Base-by-base conservation (phyloP, 2,329 filamentous ascomycete species). In the Pestalotiopsis sp. region DNA sequence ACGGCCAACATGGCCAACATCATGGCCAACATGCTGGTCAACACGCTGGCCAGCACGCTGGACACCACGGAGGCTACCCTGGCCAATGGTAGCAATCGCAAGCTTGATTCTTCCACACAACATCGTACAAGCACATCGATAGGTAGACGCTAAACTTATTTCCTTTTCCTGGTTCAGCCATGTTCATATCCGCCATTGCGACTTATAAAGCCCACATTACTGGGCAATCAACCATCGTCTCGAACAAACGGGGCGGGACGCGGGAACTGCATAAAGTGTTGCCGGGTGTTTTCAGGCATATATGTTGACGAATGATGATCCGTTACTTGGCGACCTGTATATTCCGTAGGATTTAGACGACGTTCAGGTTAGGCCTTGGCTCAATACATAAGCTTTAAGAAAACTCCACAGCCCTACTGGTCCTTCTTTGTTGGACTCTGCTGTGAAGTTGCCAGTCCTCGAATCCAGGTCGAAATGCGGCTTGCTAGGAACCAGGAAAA, bases 401-500 rank as follows among this genome's bases (percentile, higher is more conserved):
- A 38, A 17, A 12, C 23, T 63, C 12, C 6, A 49, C n/a, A 20
- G 17, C 25, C 58, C 75, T 73, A 81, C 72, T 81, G 80, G 71
- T 76, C 76, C 75, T 85, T 86, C 72, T 82, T 82, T 57, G 73
- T 71, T 68, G 72, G 72, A 62, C 45, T 52, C 17, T 69, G 70
- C 31, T 71, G 71, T 72, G 75, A 66, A 71, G 68, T 60, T 68
- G 75, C 76, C 27, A 79, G 68, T 23, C 68, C 67, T 68, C 75
- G 74, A 69, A 83, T 72, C 74, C 75, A 75, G 14, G 71, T 70
- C 39, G 78, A 75, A 45, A 83, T 75, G 69, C 76, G 76, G 68
- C 74, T 77, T 49, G 84, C 82, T n/a, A 85, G 74, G 66, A 84
- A 79, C 79, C 80, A 85, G 3, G 82, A 82, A 49, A 77, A 72